Base-by-base conservation (phyloP, 1,284 basidiomycete genomes). In the Fomes fomentarius region DNA sequence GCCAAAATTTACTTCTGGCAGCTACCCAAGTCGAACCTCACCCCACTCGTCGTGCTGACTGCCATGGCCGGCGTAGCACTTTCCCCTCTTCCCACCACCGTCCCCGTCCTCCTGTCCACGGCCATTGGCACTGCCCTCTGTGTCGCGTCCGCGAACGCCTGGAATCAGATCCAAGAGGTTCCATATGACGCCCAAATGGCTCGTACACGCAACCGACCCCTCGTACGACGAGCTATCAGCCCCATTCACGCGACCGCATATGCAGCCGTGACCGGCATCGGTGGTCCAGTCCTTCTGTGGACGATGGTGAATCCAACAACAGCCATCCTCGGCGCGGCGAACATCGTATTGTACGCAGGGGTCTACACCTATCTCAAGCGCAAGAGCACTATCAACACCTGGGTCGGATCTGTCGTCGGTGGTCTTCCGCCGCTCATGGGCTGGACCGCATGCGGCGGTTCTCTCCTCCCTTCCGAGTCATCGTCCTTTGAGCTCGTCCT, bases 171-270 rank as follows among this genome's bases (percentile, higher is more conserved):
- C 3, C 88, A 96, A 66, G 97, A 99, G 72, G 81, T 93, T 3
- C 97, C 97, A 0, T 93, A 96, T 58, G 97, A 99, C 69, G 95
- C 97, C 0, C 97, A 99, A 71, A 99, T 98, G 87, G 81, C 87
- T 0, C 85, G 97, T 34, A 99, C 97, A 0, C 84, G 96, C 15
- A 87, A 81, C 43, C 79, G 97, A 22, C 96, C 96, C 0, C 83
- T 99, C n/a, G 94, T 95, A 0, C 83, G 92, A 12, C 80, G 90
- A 30, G 85, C 87, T 8, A 85, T 99, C 52, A 87, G 87, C 1
- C 89, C 94, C 0, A 71, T 91, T 17, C 96, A 99, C 70, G 96
- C 95, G 0, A 80, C 87, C 7, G 77, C 78, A 4, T 98, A 98
- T 63, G 97, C 91, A 0, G 56, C 81, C 0, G 76, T 74, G 1